phyloP scores from a whole-genome alignment of 495 filamentous ascomycete genomes.

The Entonaema liquescens region DNA sequence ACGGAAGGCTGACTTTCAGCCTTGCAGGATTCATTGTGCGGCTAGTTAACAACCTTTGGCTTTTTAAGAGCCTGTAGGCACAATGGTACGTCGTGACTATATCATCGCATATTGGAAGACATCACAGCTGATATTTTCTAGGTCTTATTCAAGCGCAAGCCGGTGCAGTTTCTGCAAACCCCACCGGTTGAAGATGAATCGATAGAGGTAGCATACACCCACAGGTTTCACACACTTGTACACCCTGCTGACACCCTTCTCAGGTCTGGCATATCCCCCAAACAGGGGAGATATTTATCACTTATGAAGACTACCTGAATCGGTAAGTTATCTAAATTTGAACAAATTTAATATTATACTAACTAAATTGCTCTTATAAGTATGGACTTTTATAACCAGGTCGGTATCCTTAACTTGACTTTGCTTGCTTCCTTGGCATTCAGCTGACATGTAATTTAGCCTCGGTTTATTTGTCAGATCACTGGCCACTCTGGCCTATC shows the following conservation, averaged over 20 bases:
- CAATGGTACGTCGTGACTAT: slow-evolving; percentile 37
- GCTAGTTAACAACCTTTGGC: slow-evolving; percentile 36
- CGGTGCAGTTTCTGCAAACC: slow-evolving; percentile 80
- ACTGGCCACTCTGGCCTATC: slow-evolving; percentile 90
- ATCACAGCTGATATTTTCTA: slow-evolving; percentile 49
- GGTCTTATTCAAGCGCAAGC: slow-evolving; percentile 97
- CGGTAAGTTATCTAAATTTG: slow-evolving; percentile 61
- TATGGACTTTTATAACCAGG: slow-evolving; percentile 94
- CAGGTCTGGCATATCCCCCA: slow-evolving; percentile 92
- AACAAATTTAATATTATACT: neutral
- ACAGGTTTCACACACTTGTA: slow-evolving; percentile 28
- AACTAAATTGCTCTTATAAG: slow-evolving; percentile 50
- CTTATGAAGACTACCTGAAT: slow-evolving; percentile 87
- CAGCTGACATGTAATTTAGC: slow-evolving; percentile 55
- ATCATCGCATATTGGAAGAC: neutral
- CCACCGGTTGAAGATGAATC: slow-evolving; percentile 81
- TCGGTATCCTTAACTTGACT: slow-evolving; percentile 47
- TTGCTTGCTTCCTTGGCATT: slow-evolving; percentile 5
- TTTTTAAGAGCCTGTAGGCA: slow-evolving; percentile 21
- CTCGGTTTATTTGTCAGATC: slow-evolving; percentile 92
- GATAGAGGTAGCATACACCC: slow-evolving; percentile 67
- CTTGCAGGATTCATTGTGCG: slow-evolving; percentile 47
- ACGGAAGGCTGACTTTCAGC: slow-evolving; percentile 53
- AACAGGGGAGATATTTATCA: slow-evolving; percentile 89
- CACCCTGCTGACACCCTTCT: slow-evolving; percentile 30